These are phyloP conservation scores for Puccinellia tenuiflora DNA, from an alignment of 176 grass and related monocot genomes.

Conservation along the genomic window DNA sequence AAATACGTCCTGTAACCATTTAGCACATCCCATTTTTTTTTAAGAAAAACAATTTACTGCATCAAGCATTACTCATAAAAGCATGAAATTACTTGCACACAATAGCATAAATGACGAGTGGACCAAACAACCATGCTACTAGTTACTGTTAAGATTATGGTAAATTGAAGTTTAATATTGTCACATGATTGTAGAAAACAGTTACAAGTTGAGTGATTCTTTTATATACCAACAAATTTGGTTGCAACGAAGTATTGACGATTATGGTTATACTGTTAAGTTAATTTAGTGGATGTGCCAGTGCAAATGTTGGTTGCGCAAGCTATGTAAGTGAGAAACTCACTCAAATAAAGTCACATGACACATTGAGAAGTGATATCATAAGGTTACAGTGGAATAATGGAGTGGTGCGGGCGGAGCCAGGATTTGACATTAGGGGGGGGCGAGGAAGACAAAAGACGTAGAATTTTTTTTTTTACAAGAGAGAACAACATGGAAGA, in stretches of 20 bases:
- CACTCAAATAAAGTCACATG: background rate
- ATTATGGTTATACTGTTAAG: background rate
- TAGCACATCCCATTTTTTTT: background rate
- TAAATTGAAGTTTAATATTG: background rate
- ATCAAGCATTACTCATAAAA: background rate
- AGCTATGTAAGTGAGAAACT: background rate
- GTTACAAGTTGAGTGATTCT: background rate
- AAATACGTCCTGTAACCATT: background rate
- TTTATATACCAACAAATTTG: background rate
- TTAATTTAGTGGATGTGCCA: background rate
- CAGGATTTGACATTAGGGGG: too few relatives aligned
- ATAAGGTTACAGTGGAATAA: background rate
- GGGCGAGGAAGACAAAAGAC: too few relatives aligned
- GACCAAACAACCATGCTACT: background rate
- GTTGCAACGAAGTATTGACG: background rate
- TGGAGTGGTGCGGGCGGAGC: background rate
- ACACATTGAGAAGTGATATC: background rate
- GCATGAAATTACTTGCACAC: background rate
- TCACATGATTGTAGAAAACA: background rate
- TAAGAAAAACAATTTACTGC: background rate
- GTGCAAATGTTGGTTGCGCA: background rate
- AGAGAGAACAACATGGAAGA: too few relatives aligned
- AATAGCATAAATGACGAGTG: background rate
- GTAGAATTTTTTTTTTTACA: too few relatives aligned
- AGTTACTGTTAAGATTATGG: too few relatives aligned